These are phyloP conservation scores for Asterionellopsis glacialis DNA, from an alignment of 108 stramenopile genomes.

Conservation along the genomic window DNA sequence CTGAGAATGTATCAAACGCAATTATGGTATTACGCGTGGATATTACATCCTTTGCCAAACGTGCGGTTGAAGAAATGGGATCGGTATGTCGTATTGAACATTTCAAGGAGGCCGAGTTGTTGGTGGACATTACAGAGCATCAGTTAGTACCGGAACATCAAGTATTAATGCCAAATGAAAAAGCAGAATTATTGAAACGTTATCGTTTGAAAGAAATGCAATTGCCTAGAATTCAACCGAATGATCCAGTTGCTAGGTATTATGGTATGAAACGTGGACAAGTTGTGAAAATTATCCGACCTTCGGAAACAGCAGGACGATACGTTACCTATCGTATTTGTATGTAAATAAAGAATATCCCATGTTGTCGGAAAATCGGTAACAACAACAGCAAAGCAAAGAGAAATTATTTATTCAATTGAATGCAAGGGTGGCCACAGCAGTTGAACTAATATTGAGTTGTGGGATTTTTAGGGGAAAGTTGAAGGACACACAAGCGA, in stretches of 20 bases:
- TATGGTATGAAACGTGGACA: conserved; percentile 97
- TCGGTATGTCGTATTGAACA: conserved; percentile 89
- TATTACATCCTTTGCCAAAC: conserved; percentile 92
- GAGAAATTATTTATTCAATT: too few species aligned
- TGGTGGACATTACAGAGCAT: conserved; percentile 99
- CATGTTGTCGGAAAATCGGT: too few species aligned
- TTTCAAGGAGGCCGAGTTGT: conserved; percentile 96
- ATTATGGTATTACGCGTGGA: conserved; percentile 88
- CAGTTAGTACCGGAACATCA: conserved; percentile 91
- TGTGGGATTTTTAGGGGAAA: too few species aligned
- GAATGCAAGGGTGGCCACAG: too few species aligned
- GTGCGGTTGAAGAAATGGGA: conserved; percentile 88
- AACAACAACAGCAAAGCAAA: too few species aligned
- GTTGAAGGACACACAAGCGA: too few species aligned
- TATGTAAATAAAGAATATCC: conserved; percentile 47
- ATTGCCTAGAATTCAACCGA: conserved; percentile 97
- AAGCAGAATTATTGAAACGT: conserved; percentile 90
- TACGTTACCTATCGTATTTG: conserved; percentile 99
- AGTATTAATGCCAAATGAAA: conserved; percentile 91
- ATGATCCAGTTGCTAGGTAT: conserved; percentile 97
- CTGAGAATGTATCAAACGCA: conserved; percentile 77
- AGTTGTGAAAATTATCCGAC: conserved; percentile 99
- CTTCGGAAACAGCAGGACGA: conserved; percentile 98
- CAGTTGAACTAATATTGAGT: too few species aligned
- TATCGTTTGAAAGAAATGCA: conserved; percentile 97